Percentiles rank a stretch among this genome's conserved stretches.
Conservation (phyloP, 352 stramenopile species). For the Globisporangium megalacanthum region DNA sequence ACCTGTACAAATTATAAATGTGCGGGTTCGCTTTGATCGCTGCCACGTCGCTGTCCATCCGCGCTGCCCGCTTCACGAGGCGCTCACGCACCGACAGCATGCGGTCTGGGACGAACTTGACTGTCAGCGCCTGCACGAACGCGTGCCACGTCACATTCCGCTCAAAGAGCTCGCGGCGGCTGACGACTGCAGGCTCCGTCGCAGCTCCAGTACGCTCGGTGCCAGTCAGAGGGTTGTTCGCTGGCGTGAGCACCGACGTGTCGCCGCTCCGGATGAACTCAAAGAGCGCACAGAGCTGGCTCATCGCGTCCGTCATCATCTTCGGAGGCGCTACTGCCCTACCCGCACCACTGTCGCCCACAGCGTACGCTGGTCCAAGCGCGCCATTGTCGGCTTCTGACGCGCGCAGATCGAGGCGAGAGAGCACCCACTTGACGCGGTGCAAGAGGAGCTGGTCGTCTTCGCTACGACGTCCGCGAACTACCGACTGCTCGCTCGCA, state of each 20-base stretch:
- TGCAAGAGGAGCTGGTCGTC: constrained; percentile 66
- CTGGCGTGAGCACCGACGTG: constrained; percentile 26
- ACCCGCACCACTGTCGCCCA: too few relatives aligned
- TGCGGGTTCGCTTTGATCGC: constrained; percentile 56
- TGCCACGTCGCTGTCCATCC: constrained; percentile 43
- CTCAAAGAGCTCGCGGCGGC: constrained; percentile 30
- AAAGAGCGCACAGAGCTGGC: constrained; percentile 67
- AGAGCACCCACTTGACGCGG: constrained; percentile 76
- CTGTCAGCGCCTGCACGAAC: constrained; percentile 53
- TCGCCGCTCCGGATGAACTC: constrained; percentile 68
- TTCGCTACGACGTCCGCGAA: not conserved
- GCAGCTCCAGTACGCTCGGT: not conserved
- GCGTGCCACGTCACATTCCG: constrained; percentile 39
- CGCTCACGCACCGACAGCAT: constrained; percentile 63
- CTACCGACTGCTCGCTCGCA: constrained; percentile 7
- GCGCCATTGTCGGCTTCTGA: not conserved
- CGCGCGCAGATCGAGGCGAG: constrained; percentile 40
- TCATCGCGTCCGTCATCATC: constrained; percentile 22
- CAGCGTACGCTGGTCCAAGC: not conserved
- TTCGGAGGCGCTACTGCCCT: too few relatives aligned
- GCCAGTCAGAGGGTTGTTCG: constrained; percentile 49
- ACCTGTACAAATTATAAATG: constrained; percentile 68
- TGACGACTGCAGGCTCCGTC: constrained; percentile 13
- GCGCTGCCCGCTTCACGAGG: constrained; percentile 36
- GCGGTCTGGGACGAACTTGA: constrained; percentile 65